Evolutionary conservation across 2,329 filamentous ascomycete species (phyloP).

Genomic region (Bipolaris bicolor): DNA sequence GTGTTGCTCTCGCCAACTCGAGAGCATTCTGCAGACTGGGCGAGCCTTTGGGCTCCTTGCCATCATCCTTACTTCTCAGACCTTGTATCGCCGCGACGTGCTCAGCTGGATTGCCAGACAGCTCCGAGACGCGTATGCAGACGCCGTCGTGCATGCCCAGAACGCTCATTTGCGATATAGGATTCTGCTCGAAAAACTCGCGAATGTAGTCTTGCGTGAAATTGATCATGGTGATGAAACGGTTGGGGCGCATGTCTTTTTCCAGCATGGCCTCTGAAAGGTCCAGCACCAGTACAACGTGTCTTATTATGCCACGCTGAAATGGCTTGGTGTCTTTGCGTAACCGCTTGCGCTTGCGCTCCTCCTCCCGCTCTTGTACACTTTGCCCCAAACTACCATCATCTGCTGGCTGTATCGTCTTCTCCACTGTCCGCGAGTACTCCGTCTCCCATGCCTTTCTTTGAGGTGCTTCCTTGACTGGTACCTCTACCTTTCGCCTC

Average conservation of each 20-base stretch:
- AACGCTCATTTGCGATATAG: slow-evolving; percentile 92
- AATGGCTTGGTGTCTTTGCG: slow-evolving; percentile 93
- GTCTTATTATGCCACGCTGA: slow-evolving; percentile 96
- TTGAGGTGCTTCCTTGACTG: slow-evolving; percentile 44
- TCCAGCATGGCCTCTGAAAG: slow-evolving; percentile 93
- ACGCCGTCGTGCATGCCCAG: slow-evolving; percentile 93
- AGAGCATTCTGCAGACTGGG: slow-evolving; percentile 84
- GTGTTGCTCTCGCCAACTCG: slow-evolving; percentile 88
- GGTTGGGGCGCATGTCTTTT: slow-evolving; percentile 89
- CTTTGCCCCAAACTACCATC: slow-evolving; percentile 77
- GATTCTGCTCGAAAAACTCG: slow-evolving; percentile 98
- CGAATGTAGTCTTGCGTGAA: slow-evolving; percentile 87
- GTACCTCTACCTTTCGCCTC: slow-evolving; percentile 26
- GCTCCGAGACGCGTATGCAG: slow-evolving; percentile 82
- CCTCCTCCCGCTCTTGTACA: slow-evolving; percentile 77
- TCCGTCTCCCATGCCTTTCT: slow-evolving; percentile 57
- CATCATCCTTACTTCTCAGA: slow-evolving; percentile 68
- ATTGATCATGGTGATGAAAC: slow-evolving; percentile 80
- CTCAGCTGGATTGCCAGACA: slow-evolving; percentile 88
- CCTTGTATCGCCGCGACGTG: slow-evolving; percentile 79
- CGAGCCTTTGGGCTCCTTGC: slow-evolving; percentile 58
- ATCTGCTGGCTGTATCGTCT: slow-evolving; percentile 60
- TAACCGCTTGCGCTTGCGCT: slow-evolving; percentile 78
- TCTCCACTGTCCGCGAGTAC: slow-evolving; percentile 60
- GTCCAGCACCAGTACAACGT: slow-evolving; percentile 88